Percentiles rank a stretch among this genome's conserved stretches.
phyloP scores from a whole-genome alignment of 257 asterid species.

The Apocynum venetum region DNA sequence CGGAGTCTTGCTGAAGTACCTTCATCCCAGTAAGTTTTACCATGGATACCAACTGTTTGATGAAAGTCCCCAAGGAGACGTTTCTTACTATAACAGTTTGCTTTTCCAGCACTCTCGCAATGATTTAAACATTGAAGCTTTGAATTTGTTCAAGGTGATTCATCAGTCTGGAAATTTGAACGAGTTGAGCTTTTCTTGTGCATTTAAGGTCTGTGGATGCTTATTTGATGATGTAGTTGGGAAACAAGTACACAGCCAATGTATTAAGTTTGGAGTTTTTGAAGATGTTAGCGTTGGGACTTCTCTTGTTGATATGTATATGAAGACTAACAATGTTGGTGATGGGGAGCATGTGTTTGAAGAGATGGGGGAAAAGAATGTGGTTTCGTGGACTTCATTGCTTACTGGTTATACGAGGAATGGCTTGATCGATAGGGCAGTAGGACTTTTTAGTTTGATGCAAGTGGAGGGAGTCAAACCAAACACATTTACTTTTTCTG shows the following conservation, averaged over 20 bases:
- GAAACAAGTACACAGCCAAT: constrained; percentile 64
- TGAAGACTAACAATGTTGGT: constrained; percentile 48
- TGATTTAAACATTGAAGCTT: constrained; percentile 45
- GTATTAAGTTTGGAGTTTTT: constrained; percentile 61
- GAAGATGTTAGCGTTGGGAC: constrained; percentile 81
- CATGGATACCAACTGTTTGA: constrained; percentile 48
- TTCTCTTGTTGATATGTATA: constrained; percentile 73
- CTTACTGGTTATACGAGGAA: constrained; percentile 60
- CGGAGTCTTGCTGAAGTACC: not conserved
- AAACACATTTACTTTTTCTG: constrained; percentile 71
- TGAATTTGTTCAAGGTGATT: constrained; percentile 41
- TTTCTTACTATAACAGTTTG: constrained; percentile 51
- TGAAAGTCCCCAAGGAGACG: constrained; percentile 40
- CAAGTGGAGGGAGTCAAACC: constrained; percentile 53
- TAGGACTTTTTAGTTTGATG: constrained; percentile 49
- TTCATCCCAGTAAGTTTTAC: not conserved
- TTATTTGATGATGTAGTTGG: constrained; percentile 41
- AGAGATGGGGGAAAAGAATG: constrained; percentile 67
- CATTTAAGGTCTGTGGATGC: constrained; percentile 62
- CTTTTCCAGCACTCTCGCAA: constrained; percentile 59
- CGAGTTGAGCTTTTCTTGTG: constrained; percentile 69
- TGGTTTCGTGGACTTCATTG: constrained; percentile 87
- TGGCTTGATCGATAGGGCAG: constrained; percentile 37
- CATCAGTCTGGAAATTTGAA: constrained; percentile 42
- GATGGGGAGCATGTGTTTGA: constrained; percentile 63